Percentiles rank a stretch among this genome's conserved stretches.
Conservation (phyloP, 2,329 filamentous ascomycete genomes). For the Kalmusia sp. region DNA sequence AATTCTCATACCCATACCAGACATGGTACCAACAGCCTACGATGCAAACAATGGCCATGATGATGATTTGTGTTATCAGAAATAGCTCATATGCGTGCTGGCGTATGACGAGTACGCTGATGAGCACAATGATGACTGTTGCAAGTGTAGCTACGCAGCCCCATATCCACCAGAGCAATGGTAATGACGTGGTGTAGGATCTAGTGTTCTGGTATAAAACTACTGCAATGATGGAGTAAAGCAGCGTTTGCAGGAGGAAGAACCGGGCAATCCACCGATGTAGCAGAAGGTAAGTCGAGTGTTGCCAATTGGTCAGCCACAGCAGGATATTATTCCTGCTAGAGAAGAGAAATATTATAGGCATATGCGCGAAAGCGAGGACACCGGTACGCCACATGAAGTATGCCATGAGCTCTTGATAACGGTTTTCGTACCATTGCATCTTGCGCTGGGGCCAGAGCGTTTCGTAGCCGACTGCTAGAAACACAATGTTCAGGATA, state of each 20-base stretch:
- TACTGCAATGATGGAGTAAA: slow-evolving; percentile 21
- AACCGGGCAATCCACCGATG: slow-evolving; percentile 42
- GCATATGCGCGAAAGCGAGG: slow-evolving; percentile 50
- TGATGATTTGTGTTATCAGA: slow-evolving; percentile 34
- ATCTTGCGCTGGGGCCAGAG: slow-evolving; percentile 27
- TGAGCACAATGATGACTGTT: slow-evolving; percentile 31
- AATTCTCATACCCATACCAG: slow-evolving; percentile 36
- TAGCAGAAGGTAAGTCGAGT: slow-evolving; percentile 57
- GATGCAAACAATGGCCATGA: slow-evolving; percentile 31
- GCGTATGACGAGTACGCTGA: slow-evolving; percentile 34
- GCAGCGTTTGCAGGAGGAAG: slow-evolving; percentile 18
- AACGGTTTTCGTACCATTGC: slow-evolving; percentile 9
- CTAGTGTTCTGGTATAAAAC: slow-evolving; percentile 20
- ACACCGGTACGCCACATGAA: slow-evolving; percentile 52
- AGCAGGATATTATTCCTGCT: slow-evolving; percentile 58
- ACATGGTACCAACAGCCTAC: slow-evolving; percentile 44
- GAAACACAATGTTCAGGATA: slow-evolving; percentile 19
- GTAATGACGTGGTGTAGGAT: slow-evolving; percentile 18
- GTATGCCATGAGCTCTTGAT: slow-evolving; percentile 44
- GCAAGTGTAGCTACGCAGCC: slow-evolving; percentile 43
- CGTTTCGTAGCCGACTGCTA: slow-evolving; percentile 10
- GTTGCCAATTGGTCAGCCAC: slow-evolving; percentile 58
- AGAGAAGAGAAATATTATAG: slow-evolving; percentile 54
- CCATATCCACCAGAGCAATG: slow-evolving; percentile 43
- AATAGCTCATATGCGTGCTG: slow-evolving; percentile 39